Evolutionary conservation across 257 asterid species (phyloP), one percentile per base, ranked within the genome.

Genomic region (Cruciata laevipes): DNA sequence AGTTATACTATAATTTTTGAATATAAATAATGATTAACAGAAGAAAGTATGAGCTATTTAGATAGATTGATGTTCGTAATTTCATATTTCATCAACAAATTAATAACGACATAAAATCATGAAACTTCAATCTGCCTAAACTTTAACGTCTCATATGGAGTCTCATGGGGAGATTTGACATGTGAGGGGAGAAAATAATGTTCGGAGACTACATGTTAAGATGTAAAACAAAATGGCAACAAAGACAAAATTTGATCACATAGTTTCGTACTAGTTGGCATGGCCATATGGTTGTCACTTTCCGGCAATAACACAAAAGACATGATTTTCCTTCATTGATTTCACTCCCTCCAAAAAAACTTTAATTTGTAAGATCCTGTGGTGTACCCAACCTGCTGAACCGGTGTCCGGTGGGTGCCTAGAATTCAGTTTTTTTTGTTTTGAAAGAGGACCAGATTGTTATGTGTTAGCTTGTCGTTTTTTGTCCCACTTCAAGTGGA

Each of bases 181-280:
- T 42, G 49, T 42, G 49, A 42, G 49, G 49, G 49, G 0, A 42
- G 49, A 42, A 13, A 12, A 18, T 5, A 52, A 52, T 52, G 12
- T 4, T 18, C 9, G 35, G 53, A 20, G 23, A 60, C 74, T 60
- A 56, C 67, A 76, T 61, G 74, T 58, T 76, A 37, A 70, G 68
- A 55, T 27, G 71, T 58, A 64, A 25, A 57, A 35, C 56, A 73
- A 16, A 74, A 12, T n/a, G 38, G 23, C 76, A 71, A 57, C 65
- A 69, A 53, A 31, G 6, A 42, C 20, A 44, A n/a, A 37, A 32
- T 4, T 13, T 66, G 71, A 31, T 52, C 18, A 38, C 74, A 12
- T 71, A 76, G 76, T 76, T 66, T 73, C 66, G 57, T 60, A 65
- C 70, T 24, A 63, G 57, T 71, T 21, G 31, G 49, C 49, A 38